Evolutionary conservation across 2,329 filamentous ascomycete species (phyloP).

Genomic region (Ceratocystis alfenasii): DNA sequence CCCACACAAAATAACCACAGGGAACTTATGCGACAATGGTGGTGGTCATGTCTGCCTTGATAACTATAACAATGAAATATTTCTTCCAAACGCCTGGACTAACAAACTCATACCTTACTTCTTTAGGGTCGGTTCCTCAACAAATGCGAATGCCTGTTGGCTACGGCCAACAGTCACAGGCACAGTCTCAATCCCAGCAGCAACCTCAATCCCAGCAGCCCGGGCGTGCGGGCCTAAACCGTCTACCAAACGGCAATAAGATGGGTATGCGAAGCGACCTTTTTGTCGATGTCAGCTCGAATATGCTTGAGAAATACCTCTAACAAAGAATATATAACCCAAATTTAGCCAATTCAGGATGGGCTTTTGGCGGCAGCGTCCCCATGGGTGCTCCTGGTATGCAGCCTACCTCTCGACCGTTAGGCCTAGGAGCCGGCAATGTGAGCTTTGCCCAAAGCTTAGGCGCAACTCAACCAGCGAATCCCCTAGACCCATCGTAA

Average conservation of each 20-base stretch:
- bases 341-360: constrained; percentile 34
- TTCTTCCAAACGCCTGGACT: neutral
- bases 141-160: constrained; percentile 49
- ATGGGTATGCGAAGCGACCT: constrained; percentile 37
- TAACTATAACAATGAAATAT: neutral
- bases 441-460: constrained; percentile 57
- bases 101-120: constrained; percentile 22
- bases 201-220: constrained; percentile 42
- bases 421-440: constrained; percentile 40
- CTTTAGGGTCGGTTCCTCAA: constrained; percentile 47
- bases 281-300: no score
- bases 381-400: constrained; percentile 47
- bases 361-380: constrained; percentile 51
- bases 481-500: constrained; percentile 53
- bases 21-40: no score
- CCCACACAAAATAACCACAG: no score
- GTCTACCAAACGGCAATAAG: constrained; percentile 51
- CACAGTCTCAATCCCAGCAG: constrained; percentile 2
- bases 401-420: constrained; percentile 39
- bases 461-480: constrained; percentile 49
- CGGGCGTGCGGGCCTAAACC: constrained; percentile 43
- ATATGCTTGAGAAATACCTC: no score
- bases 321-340: neutral
- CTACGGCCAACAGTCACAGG: constrained; percentile 36
- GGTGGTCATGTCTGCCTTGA: no score